Evolutionary conservation across 2,329 filamentous ascomycete species (phyloP), one percentile per base, ranked within the genome.

Genomic region (Chrysoporthe deuterocubensis): DNA sequence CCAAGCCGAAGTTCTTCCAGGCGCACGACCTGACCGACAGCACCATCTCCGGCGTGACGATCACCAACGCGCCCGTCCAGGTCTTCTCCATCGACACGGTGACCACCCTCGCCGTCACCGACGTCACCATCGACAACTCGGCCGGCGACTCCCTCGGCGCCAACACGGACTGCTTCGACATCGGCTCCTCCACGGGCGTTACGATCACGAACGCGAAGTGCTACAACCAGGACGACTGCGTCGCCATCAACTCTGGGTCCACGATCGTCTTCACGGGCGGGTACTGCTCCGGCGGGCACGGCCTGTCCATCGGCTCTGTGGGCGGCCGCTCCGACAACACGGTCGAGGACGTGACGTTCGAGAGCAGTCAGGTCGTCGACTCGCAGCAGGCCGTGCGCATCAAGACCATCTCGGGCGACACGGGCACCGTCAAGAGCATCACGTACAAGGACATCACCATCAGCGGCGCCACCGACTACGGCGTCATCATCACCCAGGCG

Each of bases 1-100:
- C 76, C 44, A 90, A 90, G 82, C 88, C 88, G 71, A 86, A 89
- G 80, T 80, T 89, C 80, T 89, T 89, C 81, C 81, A 79, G 66
- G 80, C 81, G 11, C 83, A 88, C 74, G 79, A 78, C 65, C 73
- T 89, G 67, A 85, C 76, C 54, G 75, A 78, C 57, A 86, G 84
- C 11, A 76, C 74, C 48, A 87, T 87, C 76, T 78, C 75, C 21
- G 77, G 79, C 65, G 74, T 87, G 61, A 84, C 84, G 71, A 79
- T 87, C 72, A 79, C 82, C 75, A 86, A 87, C 76, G 82, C 83
- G 14, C 85, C 85, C 2, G 82, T 87, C 3, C 85, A 87, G 72
- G 80, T 76, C 54, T 83, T 87, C 76, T 81, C 71, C 63, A 76
- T 81, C 69, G 80, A 85, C 74, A 73, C 75, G 4, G 78, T 77